Conservation (phyloP, 2,329 filamentous ascomycete species). For the Penicillium digitatum region DNA sequence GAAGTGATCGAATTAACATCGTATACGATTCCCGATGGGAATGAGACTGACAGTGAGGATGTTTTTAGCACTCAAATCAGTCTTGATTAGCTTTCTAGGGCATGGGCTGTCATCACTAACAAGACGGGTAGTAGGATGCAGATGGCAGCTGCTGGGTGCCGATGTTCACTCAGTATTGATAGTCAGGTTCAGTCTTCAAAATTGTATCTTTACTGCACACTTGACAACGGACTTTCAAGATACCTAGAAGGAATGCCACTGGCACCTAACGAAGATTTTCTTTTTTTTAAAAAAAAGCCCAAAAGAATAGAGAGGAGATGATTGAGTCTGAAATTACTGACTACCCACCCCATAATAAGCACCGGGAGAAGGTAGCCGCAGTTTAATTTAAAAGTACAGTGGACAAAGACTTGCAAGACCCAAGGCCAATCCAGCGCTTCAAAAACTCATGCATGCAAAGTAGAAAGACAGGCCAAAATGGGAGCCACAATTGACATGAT, state of each 20-base stretch:
- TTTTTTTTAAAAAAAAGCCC: background rate
- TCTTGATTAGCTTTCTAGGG: background rate
- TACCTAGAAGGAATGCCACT: background rate
- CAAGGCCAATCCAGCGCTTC: conserved; percentile 29
- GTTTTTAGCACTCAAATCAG: background rate
- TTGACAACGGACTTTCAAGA: background rate
- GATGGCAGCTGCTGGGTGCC: no score
- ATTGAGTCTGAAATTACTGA: conserved; percentile 30
- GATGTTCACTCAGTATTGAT: background rate
- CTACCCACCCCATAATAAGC: conserved; percentile 17
- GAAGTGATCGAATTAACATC: background rate
- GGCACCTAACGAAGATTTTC: background rate
- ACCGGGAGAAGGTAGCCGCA: conserved; percentile 16
- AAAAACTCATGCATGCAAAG: conserved; percentile 28
- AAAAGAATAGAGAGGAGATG: conserved; percentile 30
- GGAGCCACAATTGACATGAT: background rate
- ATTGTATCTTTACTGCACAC: background rate
- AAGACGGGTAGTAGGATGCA: background rate
- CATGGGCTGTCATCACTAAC: background rate
- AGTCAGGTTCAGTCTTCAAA: background rate
- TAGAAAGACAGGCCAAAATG: conserved; percentile 7
- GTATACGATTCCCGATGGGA: background rate
- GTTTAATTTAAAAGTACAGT: conserved; percentile 34
- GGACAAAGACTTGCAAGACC: conserved; percentile 32
- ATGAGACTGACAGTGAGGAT: background rate